Conservation (phyloP, 129 eudicot genomes). For the Helianthus annuus region HanXRQr2.0-SUNRISE NC_035448.2:64265297-64265796, state of each 20-base stretch:
- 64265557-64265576: too few species aligned
- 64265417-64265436: conserved; percentile 50
- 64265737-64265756: too few species aligned
- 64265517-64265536: conserved; percentile 48
- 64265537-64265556: conserved; percentile 37
- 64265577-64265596: too few species aligned
- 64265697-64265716: too few species aligned
- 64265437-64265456: conserved; percentile 76
- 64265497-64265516: conserved; percentile 61
- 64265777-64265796: too few species aligned
- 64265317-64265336: conserved; percentile 83
- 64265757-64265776: too few species aligned
- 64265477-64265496: conserved; percentile 69
- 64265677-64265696: too few species aligned
- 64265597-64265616: too few species aligned
- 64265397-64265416: conserved; percentile 32
- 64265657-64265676: too few species aligned
- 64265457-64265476: conserved; percentile 85
- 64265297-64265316: conserved; percentile 93
- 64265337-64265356: conserved; percentile 94
- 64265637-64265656: too few species aligned
- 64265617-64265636: too few species aligned
- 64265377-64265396: conserved; percentile 74
- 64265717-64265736: too few species aligned
- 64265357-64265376: conserved; percentile 87